Percentiles rank a stretch among this genome's conserved stretches.
These are phyloP conservation scores for Pythium brassicae DNA, from an alignment of 352 stramenopile genomes.

Conservation along the genomic window DNA sequence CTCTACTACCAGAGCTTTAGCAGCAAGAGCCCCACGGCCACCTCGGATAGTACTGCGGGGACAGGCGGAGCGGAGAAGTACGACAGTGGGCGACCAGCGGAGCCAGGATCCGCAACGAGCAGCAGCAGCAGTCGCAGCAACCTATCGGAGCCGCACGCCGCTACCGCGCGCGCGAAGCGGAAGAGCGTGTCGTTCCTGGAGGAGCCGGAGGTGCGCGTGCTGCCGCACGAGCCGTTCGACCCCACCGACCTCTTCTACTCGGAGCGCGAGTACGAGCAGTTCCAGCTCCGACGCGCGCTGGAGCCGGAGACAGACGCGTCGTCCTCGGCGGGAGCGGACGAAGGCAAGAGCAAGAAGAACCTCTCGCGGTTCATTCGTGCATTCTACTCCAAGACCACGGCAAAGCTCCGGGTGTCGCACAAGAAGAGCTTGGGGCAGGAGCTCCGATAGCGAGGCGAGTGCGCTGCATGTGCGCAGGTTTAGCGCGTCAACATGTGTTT, in stretches of 20 bases:
- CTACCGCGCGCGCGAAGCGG: slow-evolving; percentile 12
- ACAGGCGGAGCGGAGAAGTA: slow-evolving; percentile 2
- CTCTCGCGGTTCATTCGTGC: slow-evolving; percentile 41
- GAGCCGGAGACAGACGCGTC: neutral
- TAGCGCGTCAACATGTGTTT: neutral
- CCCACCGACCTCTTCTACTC: slow-evolving; percentile 53
- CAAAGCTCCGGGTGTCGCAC: slow-evolving; percentile 43
- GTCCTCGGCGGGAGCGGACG: neutral
- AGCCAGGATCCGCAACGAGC: neutral
- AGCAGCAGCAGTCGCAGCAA: neutral
- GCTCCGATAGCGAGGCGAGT: slow-evolving; percentile 17
- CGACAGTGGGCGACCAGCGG: slow-evolving; percentile 14
- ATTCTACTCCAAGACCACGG: slow-evolving; percentile 52
- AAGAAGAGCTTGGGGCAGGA: slow-evolving; percentile 24
- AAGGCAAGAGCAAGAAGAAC: slow-evolving; percentile 22
- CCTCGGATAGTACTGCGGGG: neutral
- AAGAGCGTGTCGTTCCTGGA: slow-evolving; percentile 60
- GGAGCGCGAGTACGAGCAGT: slow-evolving; percentile 51
- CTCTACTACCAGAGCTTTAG: slow-evolving; percentile 57
- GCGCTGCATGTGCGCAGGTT: neutral
- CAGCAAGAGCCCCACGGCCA: slow-evolving; percentile 3
- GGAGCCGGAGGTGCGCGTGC: slow-evolving; percentile 38
- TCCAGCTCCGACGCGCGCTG: slow-evolving; percentile 25
- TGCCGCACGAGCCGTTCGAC: slow-evolving; percentile 41
- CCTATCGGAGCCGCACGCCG: neutral